Conservation (phyloP, 352 stramenopile genomes). For the Phytophthora pini region DNA sequence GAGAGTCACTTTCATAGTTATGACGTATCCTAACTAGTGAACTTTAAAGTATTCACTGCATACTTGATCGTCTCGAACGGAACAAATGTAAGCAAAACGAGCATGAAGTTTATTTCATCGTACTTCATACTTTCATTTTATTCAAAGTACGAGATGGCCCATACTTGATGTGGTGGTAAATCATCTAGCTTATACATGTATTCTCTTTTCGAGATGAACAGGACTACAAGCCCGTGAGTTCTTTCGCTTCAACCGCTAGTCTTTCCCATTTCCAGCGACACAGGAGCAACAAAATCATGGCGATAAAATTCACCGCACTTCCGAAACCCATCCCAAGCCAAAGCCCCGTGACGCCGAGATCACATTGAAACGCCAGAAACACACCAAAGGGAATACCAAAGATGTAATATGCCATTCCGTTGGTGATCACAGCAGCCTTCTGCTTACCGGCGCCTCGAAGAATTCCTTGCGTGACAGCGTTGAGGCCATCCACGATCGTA, state of each 20-base stretch:
- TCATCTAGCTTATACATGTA: too few relatives aligned
- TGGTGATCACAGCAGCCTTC: constrained; percentile 49
- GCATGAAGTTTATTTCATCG: too few relatives aligned
- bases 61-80: background rate
- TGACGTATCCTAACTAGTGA: background rate
- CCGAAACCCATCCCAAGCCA: constrained; percentile 60
- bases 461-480: constrained; percentile 62
- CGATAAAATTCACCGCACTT: constrained; percentile 28
- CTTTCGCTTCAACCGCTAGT: constrained; percentile 40
- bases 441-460: constrained; percentile 73
- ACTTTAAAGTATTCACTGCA: background rate
- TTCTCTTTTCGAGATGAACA: background rate
- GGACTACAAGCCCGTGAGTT: constrained; percentile 31
- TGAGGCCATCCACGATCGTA: constrained; percentile 51
- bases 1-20: background rate
- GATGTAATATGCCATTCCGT: constrained; percentile 71
- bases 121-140: too few relatives aligned
- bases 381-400: constrained; percentile 68
- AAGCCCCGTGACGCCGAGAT: constrained; percentile 52
- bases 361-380: constrained; percentile 51
- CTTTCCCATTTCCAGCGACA: constrained; percentile 38
- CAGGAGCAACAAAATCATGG: constrained; percentile 37
- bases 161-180: background rate
- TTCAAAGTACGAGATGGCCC: too few relatives aligned
- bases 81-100: too few relatives aligned